Percentiles rank a stretch among this genome's conserved stretches.
phyloP scores from a whole-genome alignment of 2,329 filamentous ascomycete species.

The Tolypocladium capitatum region DNA sequence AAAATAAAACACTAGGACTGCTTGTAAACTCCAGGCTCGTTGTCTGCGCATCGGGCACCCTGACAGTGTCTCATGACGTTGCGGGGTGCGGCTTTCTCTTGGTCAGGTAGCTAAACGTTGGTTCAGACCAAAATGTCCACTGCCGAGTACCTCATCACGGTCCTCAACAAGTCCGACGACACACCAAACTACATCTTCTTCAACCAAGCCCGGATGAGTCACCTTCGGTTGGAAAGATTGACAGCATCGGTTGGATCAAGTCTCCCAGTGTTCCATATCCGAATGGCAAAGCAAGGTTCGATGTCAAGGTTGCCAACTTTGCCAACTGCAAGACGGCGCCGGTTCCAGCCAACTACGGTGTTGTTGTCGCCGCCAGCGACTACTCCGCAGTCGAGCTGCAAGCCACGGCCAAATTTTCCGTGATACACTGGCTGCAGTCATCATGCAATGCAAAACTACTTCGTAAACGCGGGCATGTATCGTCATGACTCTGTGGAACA shows the following conservation, averaged over 20 bases:
- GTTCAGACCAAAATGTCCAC: neutral
- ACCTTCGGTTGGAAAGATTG: neutral
- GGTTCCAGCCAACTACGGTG: neutral
- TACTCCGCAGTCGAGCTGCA: neutral
- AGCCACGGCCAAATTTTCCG: too few relatives aligned
- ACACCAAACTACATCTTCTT: neutral
- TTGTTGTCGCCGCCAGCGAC: neutral
- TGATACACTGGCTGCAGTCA: too few relatives aligned
- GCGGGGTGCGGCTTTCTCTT: neutral
- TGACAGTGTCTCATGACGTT: too few relatives aligned
- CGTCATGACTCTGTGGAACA: too few relatives aligned
- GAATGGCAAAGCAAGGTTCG: neutral
- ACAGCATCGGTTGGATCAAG: neutral
- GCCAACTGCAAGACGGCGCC: neutral
- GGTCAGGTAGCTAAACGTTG: neutral
- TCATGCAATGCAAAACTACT: too few relatives aligned
- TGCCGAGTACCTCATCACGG: neutral
- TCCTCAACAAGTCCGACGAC: neutral
- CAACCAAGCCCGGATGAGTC: neutral
- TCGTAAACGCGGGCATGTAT: too few relatives aligned
- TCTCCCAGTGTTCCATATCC: neutral
- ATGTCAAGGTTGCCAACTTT: neutral
- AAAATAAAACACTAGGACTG: too few relatives aligned
- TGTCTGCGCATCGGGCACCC: too few relatives aligned
- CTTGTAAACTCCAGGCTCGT: too few relatives aligned